Evolutionary conservation across 2,329 filamentous ascomycete genomes (phyloP).

Genomic region (Acephala macrosclerotiorum): DNA sequence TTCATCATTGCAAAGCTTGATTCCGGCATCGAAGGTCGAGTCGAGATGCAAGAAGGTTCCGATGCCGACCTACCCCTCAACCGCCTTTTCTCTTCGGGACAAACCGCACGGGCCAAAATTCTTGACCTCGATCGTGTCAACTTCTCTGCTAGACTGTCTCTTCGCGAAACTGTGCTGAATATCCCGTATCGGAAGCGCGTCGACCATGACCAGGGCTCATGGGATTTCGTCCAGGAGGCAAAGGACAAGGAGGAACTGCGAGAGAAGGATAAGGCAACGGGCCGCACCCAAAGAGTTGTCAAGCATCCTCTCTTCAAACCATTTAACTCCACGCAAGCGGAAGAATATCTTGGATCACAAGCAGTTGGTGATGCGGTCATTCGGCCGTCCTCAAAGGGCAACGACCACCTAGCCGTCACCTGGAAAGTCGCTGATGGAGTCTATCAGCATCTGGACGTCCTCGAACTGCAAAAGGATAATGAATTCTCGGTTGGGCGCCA

Average conservation of each 20-base stretch:
- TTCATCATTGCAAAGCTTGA: slow-evolving; percentile 94
- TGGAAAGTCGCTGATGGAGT: slow-evolving; percentile 98
- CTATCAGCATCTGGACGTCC: slow-evolving; percentile 97
- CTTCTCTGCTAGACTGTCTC: slow-evolving; percentile 82
- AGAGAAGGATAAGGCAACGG: slow-evolving; percentile 85
- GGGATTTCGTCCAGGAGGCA: slow-evolving; percentile 85
- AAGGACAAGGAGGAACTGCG: slow-evolving; percentile 83
- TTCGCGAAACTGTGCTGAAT: slow-evolving; percentile 82
- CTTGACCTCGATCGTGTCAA: slow-evolving; percentile 86
- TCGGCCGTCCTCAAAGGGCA: slow-evolving; percentile 91
- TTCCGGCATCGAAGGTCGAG: slow-evolving; percentile 89
- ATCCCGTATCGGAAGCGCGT: slow-evolving; percentile 73
- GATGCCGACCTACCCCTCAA: slow-evolving; percentile 72
- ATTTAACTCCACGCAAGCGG: slow-evolving; percentile 90
- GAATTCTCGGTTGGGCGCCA: slow-evolving; percentile 92
- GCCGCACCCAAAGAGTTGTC: slow-evolving; percentile 90
- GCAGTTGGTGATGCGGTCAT: slow-evolving; percentile 91
- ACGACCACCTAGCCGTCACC: slow-evolving; percentile 93
- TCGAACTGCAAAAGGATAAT: slow-evolving; percentile 96
- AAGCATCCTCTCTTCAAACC: slow-evolving; percentile 96
- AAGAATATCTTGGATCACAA: slow-evolving; percentile 90
- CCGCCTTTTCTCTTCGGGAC: slow-evolving; percentile 77
- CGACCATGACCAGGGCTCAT: slow-evolving; percentile 80
- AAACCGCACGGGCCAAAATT: slow-evolving; percentile 89
- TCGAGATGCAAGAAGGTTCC: slow-evolving; percentile 83